Conservation (phyloP, 768 basidiomycete species). For the Ramaria sp. region DNA sequence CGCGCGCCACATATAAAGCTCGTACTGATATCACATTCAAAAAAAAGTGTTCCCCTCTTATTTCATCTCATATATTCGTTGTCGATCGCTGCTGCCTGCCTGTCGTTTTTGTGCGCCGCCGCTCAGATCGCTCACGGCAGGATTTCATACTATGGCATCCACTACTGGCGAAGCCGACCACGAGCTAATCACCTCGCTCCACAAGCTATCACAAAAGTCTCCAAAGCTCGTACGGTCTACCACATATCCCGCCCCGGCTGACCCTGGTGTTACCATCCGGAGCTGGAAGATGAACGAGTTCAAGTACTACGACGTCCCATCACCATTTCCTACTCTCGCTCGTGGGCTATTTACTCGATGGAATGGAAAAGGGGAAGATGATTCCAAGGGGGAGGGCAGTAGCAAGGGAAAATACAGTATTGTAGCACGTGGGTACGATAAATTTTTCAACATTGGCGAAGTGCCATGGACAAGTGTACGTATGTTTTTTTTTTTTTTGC, state of each 20-base stretch:
- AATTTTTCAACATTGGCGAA: constrained; percentile 97
- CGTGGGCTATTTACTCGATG: constrained; percentile 70
- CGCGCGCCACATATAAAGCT: too few species aligned
- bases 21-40: too few species aligned
- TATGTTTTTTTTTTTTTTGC: constrained; percentile 8
- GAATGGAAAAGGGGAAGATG: constrained; percentile 15
- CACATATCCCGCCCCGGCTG: constrained; percentile 44
- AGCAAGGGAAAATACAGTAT: constrained; percentile 37
- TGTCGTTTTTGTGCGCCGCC: background rate
- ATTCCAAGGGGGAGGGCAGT: constrained; percentile 19
- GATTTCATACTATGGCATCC: background rate
- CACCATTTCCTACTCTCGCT: constrained; percentile 91
- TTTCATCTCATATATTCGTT: too few species aligned
- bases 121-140: background rate
- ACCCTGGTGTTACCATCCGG: constrained; percentile 41
- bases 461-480: constrained; percentile 90
- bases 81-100: too few species aligned
- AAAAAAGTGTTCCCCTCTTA: too few species aligned
- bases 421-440: constrained; percentile 89
- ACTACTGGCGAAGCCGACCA: constrained; percentile 28
- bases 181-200: constrained; percentile 45
- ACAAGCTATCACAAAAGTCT: constrained; percentile 37
- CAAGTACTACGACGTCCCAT: constrained; percentile 83
- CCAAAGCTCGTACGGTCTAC: constrained; percentile 58
- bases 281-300: constrained; percentile 99